Evolutionary conservation across 495 filamentous ascomycete genomes (phyloP).

Genomic region (Penicillium cosmopolitanum): DNA sequence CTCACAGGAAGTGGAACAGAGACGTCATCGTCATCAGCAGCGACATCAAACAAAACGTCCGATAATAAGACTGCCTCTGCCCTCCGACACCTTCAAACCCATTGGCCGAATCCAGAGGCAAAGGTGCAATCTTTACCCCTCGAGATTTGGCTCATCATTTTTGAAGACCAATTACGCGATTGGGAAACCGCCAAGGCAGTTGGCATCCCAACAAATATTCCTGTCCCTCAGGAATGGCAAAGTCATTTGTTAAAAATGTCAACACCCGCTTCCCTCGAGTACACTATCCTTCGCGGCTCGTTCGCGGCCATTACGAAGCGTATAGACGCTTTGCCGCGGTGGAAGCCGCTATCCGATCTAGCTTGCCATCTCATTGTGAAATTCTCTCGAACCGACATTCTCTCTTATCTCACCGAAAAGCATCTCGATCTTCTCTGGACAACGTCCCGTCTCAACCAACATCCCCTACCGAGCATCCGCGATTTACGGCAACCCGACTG

Average conservation of each 20-base stretch:
- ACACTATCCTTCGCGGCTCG: constrained; percentile 73
- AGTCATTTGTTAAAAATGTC: constrained; percentile 52
- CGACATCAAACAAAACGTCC: constrained; percentile 60
- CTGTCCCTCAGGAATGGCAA: constrained; percentile 76
- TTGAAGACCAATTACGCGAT: constrained; percentile 76
- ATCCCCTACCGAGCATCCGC: constrained; percentile 84
- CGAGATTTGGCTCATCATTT: constrained; percentile 86
- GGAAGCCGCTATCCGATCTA: constrained; percentile 74
- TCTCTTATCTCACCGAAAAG: constrained; percentile 78
- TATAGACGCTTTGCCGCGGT: constrained; percentile 65
- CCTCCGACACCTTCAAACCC: constrained; percentile 45
- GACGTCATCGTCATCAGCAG: constrained; percentile 10
- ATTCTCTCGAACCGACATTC: constrained; percentile 77
- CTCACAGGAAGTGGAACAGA: background rate
- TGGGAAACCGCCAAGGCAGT: constrained; percentile 87
- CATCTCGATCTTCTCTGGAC: constrained; percentile 80
- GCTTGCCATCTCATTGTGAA: constrained; percentile 89
- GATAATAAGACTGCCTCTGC: constrained; percentile 61
- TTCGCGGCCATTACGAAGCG: constrained; percentile 69
- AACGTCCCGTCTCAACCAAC: constrained; percentile 77
- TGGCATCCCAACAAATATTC: constrained; percentile 75
- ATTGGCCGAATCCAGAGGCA: constrained; percentile 24
- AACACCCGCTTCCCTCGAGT: constrained; percentile 67
- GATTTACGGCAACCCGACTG: constrained; percentile 80
- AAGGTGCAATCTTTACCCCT: constrained; percentile 60